Evolutionary conservation across 1,284 basidiomycete species (phyloP), one percentile per base, ranked within the genome.

Genomic region (Kwoniella shivajii): DNA sequence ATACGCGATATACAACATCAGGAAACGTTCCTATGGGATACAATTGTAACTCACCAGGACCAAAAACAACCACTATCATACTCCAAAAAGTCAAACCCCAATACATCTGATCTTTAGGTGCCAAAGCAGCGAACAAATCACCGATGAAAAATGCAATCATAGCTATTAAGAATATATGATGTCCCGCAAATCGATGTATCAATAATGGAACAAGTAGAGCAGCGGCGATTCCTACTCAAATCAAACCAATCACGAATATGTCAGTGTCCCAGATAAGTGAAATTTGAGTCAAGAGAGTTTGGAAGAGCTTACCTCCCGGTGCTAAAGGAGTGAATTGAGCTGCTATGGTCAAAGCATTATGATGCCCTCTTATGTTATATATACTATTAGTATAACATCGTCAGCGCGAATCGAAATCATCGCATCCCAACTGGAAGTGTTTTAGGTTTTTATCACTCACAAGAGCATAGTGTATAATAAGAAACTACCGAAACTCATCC

Each of bases 401-500:
- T 55, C 41, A 50, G 30, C 27, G 4, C 4, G 26, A 13, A n/a
- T n/a, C n/a, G n/a, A n/a, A n/a, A n/a, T n/a, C n/a, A n/a, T n/a
- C n/a, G n/a, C n/a, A n/a, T n/a, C n/a, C n/a, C n/a, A n/a, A n/a
- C n/a, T n/a, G n/a, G n/a, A n/a, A n/a, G n/a, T n/a, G n/a, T n/a
- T n/a, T n/a, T n/a, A n/a, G n/a, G n/a, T n/a, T n/a, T n/a, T n/a
- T n/a, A 5, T 4, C 9, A 64, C 59, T 60, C 24, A 66, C 59
- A 68, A 68, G 4, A 60, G 24, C 13, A 41, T 49, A 4, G 59
- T 60, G 37, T 66, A 65, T 13, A 62, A 55, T 22, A 68, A 44
- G 48, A 61, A 70, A 39, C 61, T 65, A 1, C 68, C 70, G 44
- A 70, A 66, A n/a, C 61, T 60, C 54, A 61, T 60, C 69, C 69